Conservation (phyloP, 2,329 filamentous ascomycete genomes). For the Phyllosticta ampelicida region DNA sequence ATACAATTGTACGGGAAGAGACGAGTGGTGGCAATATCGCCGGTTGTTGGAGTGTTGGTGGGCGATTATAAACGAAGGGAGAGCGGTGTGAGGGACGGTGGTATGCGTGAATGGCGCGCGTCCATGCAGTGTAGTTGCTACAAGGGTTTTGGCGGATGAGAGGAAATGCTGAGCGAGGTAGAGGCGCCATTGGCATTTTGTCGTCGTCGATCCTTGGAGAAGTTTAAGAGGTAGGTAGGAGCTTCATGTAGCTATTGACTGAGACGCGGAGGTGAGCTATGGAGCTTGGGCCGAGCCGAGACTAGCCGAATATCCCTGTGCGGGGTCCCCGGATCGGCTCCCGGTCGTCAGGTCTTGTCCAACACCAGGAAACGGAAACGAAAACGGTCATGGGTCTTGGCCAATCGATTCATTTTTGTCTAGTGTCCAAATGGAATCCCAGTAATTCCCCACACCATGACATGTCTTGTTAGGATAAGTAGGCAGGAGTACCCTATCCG, state of each 20-base stretch:
- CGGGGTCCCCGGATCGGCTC: not conserved
- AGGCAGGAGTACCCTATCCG: not conserved
- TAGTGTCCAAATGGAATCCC: not conserved
- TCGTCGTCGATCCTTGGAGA: not conserved
- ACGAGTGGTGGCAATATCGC: not conserved
- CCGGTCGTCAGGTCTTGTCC: not conserved
- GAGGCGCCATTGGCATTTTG: not conserved
- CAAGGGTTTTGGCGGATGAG: not conserved
- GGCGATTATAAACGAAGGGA: not conserved
- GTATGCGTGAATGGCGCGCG: not conserved
- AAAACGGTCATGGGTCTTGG: not conserved
- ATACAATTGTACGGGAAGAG: slow-evolving; percentile 47
- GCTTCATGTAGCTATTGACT: not conserved
- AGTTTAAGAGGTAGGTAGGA: no score
- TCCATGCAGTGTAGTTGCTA: not conserved
- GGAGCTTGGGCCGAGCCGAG: not conserved
- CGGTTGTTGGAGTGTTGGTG: not conserved
- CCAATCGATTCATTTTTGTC: not conserved
- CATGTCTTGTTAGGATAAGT: not conserved
- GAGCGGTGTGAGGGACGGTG: not conserved
- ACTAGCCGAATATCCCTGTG: not conserved
- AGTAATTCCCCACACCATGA: not conserved
- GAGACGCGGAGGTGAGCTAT: not conserved
- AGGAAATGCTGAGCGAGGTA: not conserved
- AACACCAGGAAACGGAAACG: not conserved